Percentiles rank a stretch among this genome's conserved stretches.
phyloP scores from a whole-genome alignment of 306 rosid genomes.

The Neltuma alba region DNA sequence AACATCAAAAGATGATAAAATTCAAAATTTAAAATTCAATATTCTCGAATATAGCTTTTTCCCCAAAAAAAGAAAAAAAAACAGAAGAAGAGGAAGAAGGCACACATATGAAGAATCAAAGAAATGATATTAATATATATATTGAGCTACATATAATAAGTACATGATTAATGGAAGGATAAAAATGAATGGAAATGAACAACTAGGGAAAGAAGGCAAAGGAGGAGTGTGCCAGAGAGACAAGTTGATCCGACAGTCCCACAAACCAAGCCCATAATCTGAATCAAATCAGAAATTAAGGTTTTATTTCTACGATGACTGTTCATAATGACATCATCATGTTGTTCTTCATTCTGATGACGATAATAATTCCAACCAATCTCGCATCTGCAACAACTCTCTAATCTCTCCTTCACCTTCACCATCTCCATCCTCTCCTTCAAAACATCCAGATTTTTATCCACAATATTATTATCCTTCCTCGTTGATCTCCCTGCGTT shows the following conservation, averaged over 20 bases:
- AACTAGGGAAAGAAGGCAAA: conserved; percentile 52
- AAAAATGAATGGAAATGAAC: conserved; percentile 40
- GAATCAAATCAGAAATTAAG: conserved; percentile 25
- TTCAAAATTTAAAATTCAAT: no score
- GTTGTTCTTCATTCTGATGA: neutral
- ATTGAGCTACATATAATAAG: no score
- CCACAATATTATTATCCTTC: conserved; percentile 47
- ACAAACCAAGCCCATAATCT: conserved; percentile 39
- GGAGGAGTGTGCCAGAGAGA: conserved; percentile 45
- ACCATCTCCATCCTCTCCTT: conserved; percentile 52
- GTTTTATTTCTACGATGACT: neutral
- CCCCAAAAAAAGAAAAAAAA: no score
- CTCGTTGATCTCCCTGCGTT: conserved; percentile 45
- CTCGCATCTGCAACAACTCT: conserved; percentile 46
- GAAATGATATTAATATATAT: no score
- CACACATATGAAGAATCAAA: no score
- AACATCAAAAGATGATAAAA: no score
- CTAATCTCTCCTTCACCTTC: conserved; percentile 58
- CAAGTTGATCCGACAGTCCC: conserved; percentile 50
- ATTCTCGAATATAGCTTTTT: no score
- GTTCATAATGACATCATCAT: neutral
- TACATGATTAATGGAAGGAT: neutral
- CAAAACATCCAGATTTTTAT: conserved; percentile 50
- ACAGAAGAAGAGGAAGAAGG: no score
- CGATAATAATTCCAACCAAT: conserved; percentile 59